phyloP scores from a whole-genome alignment of 805 yeast species.

The Metschnikowia lunata region DNA sequence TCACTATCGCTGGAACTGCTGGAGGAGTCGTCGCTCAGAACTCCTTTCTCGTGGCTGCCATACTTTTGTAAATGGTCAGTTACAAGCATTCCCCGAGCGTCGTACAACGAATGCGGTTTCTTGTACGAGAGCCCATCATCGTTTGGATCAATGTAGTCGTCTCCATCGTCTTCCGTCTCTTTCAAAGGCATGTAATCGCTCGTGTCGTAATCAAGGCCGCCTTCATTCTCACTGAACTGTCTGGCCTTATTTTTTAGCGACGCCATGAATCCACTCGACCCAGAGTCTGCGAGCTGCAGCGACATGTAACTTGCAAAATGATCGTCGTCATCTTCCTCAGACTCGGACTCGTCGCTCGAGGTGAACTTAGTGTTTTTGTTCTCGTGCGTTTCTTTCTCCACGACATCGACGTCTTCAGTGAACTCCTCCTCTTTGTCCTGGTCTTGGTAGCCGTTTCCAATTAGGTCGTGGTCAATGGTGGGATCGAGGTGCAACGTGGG shows the following conservation, averaged over 20 bases:
- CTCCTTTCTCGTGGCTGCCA: slow-evolving; percentile 6
- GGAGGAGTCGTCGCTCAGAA: slow-evolving; percentile 28
- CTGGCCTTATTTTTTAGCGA: slow-evolving; percentile 43
- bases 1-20: slow-evolving; percentile 31
- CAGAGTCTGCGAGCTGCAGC: slow-evolving; percentile 61
- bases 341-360: slow-evolving; percentile 27
- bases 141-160: slow-evolving; percentile 74
- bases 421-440: slow-evolving; percentile 22
- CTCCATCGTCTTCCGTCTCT: slow-evolving; percentile 47
- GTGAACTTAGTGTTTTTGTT: slow-evolving; percentile 9
- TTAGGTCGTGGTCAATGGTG: slow-evolving; percentile 26
- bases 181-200: slow-evolving; percentile 10
- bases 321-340: slow-evolving; percentile 43
- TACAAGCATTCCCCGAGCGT: slow-evolving; percentile 26
- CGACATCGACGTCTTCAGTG: slow-evolving; percentile 15
- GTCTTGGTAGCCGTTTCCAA: slow-evolving; percentile 24
- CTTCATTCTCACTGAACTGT: slow-evolving; percentile 15
- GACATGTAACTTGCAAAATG: slow-evolving; percentile 73
- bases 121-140: slow-evolving; percentile 77
- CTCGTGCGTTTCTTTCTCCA: slow-evolving; percentile 11
- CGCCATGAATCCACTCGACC: slow-evolving; percentile 31
- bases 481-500: slow-evolving; percentile 30
- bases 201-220: slow-evolving; percentile 2
- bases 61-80: slow-evolving; percentile 10
- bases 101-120: slow-evolving; percentile 59